Conservation (phyloP, 768 basidiomycete species). For the Lepiota brunneoincarnata region DNA sequence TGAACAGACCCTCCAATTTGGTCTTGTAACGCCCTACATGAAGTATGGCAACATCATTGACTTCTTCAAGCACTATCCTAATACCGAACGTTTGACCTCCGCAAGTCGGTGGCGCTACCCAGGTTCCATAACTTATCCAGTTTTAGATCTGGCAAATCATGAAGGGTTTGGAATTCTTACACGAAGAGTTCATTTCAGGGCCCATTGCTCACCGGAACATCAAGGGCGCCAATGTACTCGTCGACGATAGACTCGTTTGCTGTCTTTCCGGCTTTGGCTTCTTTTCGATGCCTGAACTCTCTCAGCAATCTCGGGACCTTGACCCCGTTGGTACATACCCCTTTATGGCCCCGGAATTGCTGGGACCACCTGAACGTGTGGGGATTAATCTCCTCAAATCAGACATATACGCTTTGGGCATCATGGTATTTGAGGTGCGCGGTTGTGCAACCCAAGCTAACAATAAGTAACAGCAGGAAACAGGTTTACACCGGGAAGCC, state of each 20-base stretch:
- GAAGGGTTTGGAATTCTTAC: not conserved
- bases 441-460: too few species aligned
- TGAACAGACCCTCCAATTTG: too few species aligned
- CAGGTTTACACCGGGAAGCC: not conserved
- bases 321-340: too few species aligned
- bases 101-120: too few species aligned
- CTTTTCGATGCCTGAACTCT: too few species aligned
- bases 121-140: too few species aligned
- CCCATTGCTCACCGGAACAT: not conserved
- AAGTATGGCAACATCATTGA: too few species aligned
- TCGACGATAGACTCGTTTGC: too few species aligned
- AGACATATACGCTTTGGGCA: not conserved
- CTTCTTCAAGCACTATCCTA: not conserved
- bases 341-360: not conserved
- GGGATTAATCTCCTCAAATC: not conserved
- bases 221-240: not conserved
- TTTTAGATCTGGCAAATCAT: not conserved
- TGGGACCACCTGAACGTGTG: not conserved
- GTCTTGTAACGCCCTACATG: not conserved
- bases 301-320: too few species aligned
- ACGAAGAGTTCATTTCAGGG: not conserved
- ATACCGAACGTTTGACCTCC: not conserved
- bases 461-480: not conserved
- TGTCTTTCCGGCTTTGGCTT: too few species aligned
- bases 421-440: not conserved